phyloP scores from a whole-genome alignment of 768 basidiomycete species.

The Mycena metata region DNA sequence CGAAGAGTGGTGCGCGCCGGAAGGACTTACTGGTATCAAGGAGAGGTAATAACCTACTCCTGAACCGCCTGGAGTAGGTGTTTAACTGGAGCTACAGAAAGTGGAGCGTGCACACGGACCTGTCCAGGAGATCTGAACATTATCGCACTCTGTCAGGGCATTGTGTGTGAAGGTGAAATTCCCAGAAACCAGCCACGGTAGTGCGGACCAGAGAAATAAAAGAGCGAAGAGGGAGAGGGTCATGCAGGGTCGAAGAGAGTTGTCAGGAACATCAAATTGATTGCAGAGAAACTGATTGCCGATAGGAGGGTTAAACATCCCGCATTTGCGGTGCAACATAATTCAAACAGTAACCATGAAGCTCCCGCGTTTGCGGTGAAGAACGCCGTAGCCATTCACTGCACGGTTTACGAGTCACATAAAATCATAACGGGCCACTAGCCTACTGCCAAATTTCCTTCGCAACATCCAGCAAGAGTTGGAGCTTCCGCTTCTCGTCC shows the following conservation, averaged over 20 bases:
- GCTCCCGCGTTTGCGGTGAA: too few species aligned
- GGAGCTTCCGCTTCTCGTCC: conserved; percentile 65
- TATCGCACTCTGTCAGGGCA: conserved; percentile 70
- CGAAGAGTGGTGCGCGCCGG: too few species aligned
- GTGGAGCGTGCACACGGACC: conserved; percentile 40
- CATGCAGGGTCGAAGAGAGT: conserved; percentile 23
- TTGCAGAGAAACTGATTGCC: too few species aligned
- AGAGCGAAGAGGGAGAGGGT: conserved; percentile 16
- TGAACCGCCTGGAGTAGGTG: conserved; percentile 24
- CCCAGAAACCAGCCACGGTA: conserved; percentile 37
- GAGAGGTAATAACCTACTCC: conserved; percentile 38
- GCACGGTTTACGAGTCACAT: too few species aligned
- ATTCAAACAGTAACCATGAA: too few species aligned
- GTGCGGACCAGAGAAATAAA: conserved; percentile 18
- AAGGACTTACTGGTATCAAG: conserved; percentile 61
- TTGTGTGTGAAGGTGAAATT: conserved; percentile 64
- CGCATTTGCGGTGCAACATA: too few species aligned
- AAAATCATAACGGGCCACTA: not conserved
- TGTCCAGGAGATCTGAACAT: conserved; percentile 57
- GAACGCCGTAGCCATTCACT: too few species aligned
- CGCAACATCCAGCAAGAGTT: conserved; percentile 59
- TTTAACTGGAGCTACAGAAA: not conserved
- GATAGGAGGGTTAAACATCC: too few species aligned
- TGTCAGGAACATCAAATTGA: not conserved
- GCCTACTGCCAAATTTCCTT: conserved; percentile 59